Evolutionary conservation across 345 rosid genomes (phyloP), one percentile per base, ranked within the genome.

Genomic region (Eucalyptus cloeziana): DNA sequence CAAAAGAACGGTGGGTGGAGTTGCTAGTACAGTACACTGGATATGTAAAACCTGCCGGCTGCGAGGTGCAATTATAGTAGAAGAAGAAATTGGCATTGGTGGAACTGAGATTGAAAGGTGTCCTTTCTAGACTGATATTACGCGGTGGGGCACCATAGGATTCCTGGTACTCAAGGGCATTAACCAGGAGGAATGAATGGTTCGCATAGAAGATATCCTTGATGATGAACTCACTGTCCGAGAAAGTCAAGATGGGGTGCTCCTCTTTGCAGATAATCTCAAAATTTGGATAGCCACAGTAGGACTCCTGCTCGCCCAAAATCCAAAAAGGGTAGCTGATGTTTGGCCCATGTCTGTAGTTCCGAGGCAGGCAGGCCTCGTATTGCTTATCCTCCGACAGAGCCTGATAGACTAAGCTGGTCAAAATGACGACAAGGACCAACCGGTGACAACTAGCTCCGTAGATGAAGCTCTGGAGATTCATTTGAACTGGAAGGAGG

Each of bases 51-150:
- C 2, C 8, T 44, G 9, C 1, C 2, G 91, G 93, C 51, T 54
- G 81, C 13, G 88, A 27, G 31, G 92, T 43, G 90, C 97, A 97
- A 37, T 94, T 89, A 88, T 95, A 94, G 40, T 92, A 85, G 89
- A 97, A 90, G 44, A 90, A 90, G 88, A 95, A 71, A 49, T 91
- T 33, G 10, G 24, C 5, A 87, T 91, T 44, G 37, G 80, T 88
- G 33, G 91, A 88, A 86, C 47, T 64, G 52, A 93, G 89, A 86
- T 11, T 56, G 87, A 94, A 97, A 4, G 95, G 96, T n/a, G 95
- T 94, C 52, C 90, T 87, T 45, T 90, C 89, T 22, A 96, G 93
- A 88, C 91, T 92, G 79, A 94, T 27, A 56, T 93, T 95, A 30
- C 7, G 49, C 10, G 14, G 49, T 4, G 76, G 88, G 37, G 71